Evolutionary conservation across 2,329 filamentous ascomycete genomes (phyloP).

Genomic region (Neofusicoccum kwambonambiense): DNA sequence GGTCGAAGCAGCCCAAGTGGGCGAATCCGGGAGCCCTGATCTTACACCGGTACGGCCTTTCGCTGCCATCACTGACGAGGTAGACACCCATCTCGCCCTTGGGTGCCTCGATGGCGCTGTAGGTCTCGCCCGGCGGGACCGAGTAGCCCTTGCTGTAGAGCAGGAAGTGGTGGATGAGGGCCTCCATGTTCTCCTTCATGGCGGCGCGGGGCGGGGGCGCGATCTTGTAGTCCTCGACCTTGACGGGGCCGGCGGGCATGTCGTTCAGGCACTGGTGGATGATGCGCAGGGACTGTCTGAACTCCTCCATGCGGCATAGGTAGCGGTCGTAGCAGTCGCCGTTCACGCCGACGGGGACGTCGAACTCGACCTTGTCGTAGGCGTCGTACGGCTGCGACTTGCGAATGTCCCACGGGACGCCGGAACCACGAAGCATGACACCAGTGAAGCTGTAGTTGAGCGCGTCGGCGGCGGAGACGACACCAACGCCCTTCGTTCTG

Average conservation of each 20-base stretch:
- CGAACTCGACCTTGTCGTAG: constrained; percentile 96
- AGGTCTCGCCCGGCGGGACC: constrained; percentile 95
- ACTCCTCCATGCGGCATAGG: constrained; percentile 99
- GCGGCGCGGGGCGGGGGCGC: constrained; percentile 90
- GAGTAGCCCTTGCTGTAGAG: constrained; percentile 98
- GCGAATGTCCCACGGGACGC: constrained; percentile 92
- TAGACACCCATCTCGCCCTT: constrained; percentile 99
- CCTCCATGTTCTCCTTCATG: constrained; percentile 99
- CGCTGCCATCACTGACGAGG: constrained; percentile 91
- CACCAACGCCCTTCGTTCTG: constrained; percentile 85
- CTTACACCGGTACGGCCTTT: constrained; percentile 96
- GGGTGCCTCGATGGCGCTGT: constrained; percentile 96
- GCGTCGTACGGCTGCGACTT: constrained; percentile 98
- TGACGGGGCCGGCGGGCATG: constrained; percentile 92
- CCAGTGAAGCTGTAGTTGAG: constrained; percentile 95
- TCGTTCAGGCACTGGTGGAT: constrained; percentile 99
- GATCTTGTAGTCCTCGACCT: constrained; percentile 98
- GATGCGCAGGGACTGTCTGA: constrained; percentile 95
- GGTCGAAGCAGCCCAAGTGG: constrained; percentile 91
- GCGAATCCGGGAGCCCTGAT: constrained; percentile 96
- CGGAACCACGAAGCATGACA: constrained; percentile 96
- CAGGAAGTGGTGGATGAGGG: constrained; percentile 97
- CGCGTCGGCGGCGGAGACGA: constrained; percentile 88
- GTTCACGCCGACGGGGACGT: constrained; percentile 93
- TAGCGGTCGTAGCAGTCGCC: constrained; percentile 99